Evolutionary conservation across 1,284 basidiomycete species (phyloP).

Genomic region (Leccinum griseonigrum): DNA sequence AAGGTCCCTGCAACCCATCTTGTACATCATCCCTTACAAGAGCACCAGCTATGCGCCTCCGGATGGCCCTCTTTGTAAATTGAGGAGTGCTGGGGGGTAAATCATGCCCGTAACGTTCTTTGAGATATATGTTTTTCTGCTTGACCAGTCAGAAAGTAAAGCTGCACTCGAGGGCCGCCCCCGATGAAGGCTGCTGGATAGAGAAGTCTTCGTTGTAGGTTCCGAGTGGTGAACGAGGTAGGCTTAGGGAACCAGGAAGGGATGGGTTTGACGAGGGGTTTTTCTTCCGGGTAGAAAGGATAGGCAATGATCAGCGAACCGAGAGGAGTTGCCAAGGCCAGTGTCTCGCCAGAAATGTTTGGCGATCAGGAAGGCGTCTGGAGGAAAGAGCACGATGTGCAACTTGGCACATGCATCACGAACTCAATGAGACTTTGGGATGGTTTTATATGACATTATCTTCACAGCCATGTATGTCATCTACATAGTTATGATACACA

Average conservation of each 20-base stretch:
- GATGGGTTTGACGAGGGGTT: constrained; percentile 14
- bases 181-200: constrained; percentile 38
- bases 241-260: constrained; percentile 27
- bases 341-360: constrained; percentile 98
- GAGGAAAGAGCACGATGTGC: constrained; percentile 81
- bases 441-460: neutral
- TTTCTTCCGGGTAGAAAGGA: constrained; percentile 48
- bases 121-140: constrained; percentile 66
- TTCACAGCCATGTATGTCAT: neutral
- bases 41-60: constrained; percentile 89
- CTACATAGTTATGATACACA: neutral
- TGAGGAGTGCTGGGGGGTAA: constrained; percentile 73
- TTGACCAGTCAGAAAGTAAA: constrained; percentile 29
- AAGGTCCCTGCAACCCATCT: constrained; percentile 39
- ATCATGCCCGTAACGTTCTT: constrained; percentile 95
- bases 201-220: constrained; percentile 51
- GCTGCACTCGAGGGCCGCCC: neutral
- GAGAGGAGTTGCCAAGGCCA: constrained; percentile 86
- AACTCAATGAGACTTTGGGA: neutral
- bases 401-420: constrained; percentile 48
- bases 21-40: constrained; percentile 37
- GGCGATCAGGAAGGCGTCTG: constrained; percentile 61
- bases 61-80: constrained; percentile 82
- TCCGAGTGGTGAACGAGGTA: constrained; percentile 5
- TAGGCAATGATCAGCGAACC: constrained; percentile 83